Conservation (phyloP, 106 monocot genomes). For the Posidonia australis region DNA sequence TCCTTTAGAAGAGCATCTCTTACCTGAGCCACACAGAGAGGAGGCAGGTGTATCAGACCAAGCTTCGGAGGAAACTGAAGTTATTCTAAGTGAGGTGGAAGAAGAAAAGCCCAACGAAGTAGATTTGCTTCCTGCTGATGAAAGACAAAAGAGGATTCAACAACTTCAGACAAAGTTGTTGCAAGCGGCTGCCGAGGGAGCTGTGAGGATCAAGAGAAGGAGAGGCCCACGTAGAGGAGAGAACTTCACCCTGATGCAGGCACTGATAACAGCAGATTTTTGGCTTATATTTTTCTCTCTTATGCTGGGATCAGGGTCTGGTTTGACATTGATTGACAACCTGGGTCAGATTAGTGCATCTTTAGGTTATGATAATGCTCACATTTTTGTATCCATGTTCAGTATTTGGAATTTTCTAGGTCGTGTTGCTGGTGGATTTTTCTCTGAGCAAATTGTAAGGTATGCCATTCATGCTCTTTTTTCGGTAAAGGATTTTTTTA, state of each 20-base stretch:
- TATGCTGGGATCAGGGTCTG: constrained; percentile 72
- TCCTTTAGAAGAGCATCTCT: constrained; percentile 30
- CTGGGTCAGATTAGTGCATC: constrained; percentile 82
- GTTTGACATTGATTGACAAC: constrained; percentile 83
- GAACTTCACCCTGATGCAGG: constrained; percentile 76
- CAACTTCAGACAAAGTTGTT: constrained; percentile 64
- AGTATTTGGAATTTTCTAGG: constrained; percentile 95
- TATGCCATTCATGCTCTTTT: constrained; percentile 11
- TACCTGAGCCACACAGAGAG: constrained; percentile 35
- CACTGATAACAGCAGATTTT: constrained; percentile 79
- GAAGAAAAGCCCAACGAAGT: constrained; percentile 80
- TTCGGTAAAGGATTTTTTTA: neutral
- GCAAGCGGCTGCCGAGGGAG: constrained; percentile 83
- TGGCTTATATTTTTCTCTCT: constrained; percentile 84
- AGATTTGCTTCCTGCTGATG: constrained; percentile 64
- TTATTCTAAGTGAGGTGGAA: constrained; percentile 83
- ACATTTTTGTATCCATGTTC: constrained; percentile 79
- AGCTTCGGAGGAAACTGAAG: constrained; percentile 22
- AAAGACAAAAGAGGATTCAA: constrained; percentile 67
- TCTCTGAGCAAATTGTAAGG: constrained; percentile 71
- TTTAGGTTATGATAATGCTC: constrained; percentile 55
- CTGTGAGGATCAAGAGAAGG: constrained; percentile 78
- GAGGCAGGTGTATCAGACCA: constrained; percentile 29
- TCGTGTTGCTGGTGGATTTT: constrained; percentile 69
- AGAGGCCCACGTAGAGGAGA: constrained; percentile 73